Conservation (phyloP, 495 filamentous ascomycete genomes). For the Penicillium flavigenum region DNA sequence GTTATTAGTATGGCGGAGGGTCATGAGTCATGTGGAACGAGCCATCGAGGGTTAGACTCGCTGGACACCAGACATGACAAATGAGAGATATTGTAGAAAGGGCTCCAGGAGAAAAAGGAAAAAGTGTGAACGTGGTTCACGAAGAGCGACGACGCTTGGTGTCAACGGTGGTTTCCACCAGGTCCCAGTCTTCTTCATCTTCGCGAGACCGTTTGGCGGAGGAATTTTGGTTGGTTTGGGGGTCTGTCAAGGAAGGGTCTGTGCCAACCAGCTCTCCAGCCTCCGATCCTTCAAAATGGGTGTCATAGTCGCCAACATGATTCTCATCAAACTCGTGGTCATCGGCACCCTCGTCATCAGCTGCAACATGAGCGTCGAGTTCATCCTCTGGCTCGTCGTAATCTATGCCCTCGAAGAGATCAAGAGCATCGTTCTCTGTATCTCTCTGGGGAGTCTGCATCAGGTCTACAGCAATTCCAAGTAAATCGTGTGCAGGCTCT, state of each 20-base stretch:
- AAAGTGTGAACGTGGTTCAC: conserved; percentile 14
- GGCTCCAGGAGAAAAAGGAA: not conserved
- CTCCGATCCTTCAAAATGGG: conserved; percentile 22
- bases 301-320: conserved; percentile 21
- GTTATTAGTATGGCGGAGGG: conserved; percentile 16
- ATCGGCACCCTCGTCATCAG: conserved; percentile 9
- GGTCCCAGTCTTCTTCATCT: conserved; percentile 35
- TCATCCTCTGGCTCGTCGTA: conserved; percentile 19
- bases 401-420: conserved; percentile 24
- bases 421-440: conserved; percentile 18
- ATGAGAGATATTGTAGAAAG: not conserved
- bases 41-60: not conserved
- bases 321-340: conserved; percentile 27
- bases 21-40: not conserved
- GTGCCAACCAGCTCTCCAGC: conserved; percentile 25
- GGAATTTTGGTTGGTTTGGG: conserved; percentile 17
- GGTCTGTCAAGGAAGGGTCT: conserved; percentile 23
- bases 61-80: conserved; percentile 3
- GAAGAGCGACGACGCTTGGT: conserved; percentile 33
- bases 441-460: conserved; percentile 28
- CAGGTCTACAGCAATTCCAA: conserved; percentile 36
- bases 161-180: conserved; percentile 23
- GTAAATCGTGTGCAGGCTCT: conserved; percentile 32
- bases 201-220: conserved; percentile 35
- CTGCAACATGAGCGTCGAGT: not conserved